Percentiles rank a stretch among this genome's conserved stretches.
Conservation (phyloP, 2,329 filamentous ascomycete genomes). For the Aspergillus thermomutatus region DNA sequence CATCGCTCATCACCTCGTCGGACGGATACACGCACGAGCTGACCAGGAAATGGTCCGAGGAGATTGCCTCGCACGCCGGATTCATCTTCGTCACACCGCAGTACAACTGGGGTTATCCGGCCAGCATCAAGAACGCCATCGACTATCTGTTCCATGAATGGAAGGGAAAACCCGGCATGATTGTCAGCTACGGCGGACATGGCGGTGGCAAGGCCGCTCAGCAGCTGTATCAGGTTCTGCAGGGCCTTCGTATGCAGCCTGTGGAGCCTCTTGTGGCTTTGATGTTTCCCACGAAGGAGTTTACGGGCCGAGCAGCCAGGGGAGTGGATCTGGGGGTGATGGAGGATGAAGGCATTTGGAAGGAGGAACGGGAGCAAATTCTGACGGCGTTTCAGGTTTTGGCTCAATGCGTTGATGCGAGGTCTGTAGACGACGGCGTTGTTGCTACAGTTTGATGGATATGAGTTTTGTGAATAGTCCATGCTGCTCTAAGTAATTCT, state of each 20-base stretch:
- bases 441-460: too few relatives aligned
- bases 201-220: slow-evolving; percentile 38
- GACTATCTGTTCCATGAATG: slow-evolving; percentile 61
- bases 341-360: slow-evolving; percentile 2
- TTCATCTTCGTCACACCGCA: slow-evolving; percentile 45
- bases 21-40: slow-evolving; percentile 35
- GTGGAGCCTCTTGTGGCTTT: slow-evolving; percentile 27
- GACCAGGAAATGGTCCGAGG: slow-evolving; percentile 35
- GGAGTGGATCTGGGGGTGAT: slow-evolving; percentile 24
- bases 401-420: neutral
- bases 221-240: slow-evolving; percentile 34
- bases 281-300: slow-evolving; percentile 25
- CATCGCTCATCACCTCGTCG: slow-evolving; percentile 28
- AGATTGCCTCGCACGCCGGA: slow-evolving; percentile 32
- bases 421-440: neutral
- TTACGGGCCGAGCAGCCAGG: slow-evolving; percentile 14
- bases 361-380: slow-evolving; percentile 5
- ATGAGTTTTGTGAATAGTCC: too few relatives aligned
- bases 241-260: slow-evolving; percentile 34
- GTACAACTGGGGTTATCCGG: slow-evolving; percentile 57
- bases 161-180: slow-evolving; percentile 51
- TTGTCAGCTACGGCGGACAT: slow-evolving; percentile 54
- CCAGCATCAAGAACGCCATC: slow-evolving; percentile 58
- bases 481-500: too few relatives aligned
- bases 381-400: slow-evolving; percentile 1